Evolutionary conservation across 1,139 yeast species (phyloP).

Genomic region (Candida glucosophila): DNA sequence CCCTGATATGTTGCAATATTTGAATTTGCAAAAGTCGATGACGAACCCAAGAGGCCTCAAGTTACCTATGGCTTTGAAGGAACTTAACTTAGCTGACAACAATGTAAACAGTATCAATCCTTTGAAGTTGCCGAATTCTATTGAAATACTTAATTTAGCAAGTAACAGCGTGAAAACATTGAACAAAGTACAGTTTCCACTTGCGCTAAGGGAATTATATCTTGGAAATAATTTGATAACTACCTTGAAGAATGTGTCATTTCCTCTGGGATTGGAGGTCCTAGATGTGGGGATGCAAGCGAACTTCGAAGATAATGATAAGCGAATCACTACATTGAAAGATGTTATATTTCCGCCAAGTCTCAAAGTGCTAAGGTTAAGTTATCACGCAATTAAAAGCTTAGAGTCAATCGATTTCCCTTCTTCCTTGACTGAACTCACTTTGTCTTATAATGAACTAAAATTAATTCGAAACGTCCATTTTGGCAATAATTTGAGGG

Average conservation of each 20-base stretch:
- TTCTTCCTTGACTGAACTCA: constrained; percentile 18
- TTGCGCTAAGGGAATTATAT: constrained; percentile 25
- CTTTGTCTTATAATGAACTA: constrained; percentile 33
- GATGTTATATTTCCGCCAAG: constrained; percentile 34
- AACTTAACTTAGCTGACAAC: constrained; percentile 28
- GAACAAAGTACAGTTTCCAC: constrained; percentile 36
- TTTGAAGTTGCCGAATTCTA: constrained; percentile 32
- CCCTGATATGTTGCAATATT: constrained; percentile 29
- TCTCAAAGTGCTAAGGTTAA: constrained; percentile 27
- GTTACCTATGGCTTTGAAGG: constrained; percentile 23
- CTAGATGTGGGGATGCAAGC: constrained; percentile 39
- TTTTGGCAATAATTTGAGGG: constrained; percentile 26
- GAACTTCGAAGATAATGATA: constrained; percentile 32
- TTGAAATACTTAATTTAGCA: constrained; percentile 28
- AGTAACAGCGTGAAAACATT: constrained; percentile 38
- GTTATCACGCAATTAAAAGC: constrained; percentile 32
- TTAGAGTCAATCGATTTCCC: constrained; percentile 37
- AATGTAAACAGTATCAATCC: constrained; percentile 43
- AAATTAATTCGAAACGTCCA: constrained; percentile 28
- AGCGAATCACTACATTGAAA: constrained; percentile 33
- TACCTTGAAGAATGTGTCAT: constrained; percentile 35
- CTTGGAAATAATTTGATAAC: constrained; percentile 38
- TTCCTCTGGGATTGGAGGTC: constrained; percentile 30
- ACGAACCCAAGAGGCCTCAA: constrained; percentile 39
- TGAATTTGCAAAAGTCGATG: constrained; percentile 39